Base-by-base conservation (phyloP, 352 stramenopile species). In the Pythium brachiatum region DNA sequence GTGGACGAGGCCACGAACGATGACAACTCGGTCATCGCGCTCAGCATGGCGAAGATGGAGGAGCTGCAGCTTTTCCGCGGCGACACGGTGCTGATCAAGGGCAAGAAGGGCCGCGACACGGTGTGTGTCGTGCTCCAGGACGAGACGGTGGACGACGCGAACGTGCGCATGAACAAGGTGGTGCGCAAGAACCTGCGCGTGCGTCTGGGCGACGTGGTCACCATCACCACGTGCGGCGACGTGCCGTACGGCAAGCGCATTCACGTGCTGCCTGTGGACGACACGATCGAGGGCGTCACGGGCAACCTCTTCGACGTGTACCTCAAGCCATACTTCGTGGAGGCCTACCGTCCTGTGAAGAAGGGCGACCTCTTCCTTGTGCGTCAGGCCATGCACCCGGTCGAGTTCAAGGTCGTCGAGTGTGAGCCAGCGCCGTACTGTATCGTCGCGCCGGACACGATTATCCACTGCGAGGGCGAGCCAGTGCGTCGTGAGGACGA, bases 321-420 rank as follows among this genome's bases (percentile, higher is more conserved):
- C 80, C 83, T 99, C 53, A 99, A 99, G 82, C 97, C 98, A 15
- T 99, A 99, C 86, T 99, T 99, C 70, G 81, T 99, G 41, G 98
- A 99, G 74, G 97, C 97, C 16, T 99, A 99, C 79, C 95, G 98
- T 52, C 98, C 98, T 7, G 91, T 99, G 26, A 98, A 98, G 79
- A 99, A 99, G 79, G 97, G 97, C 7, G 97, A 99, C 69, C 76
- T 99, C 25, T 99, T 99, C 74, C 82, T 99, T 20, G 98, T 99
- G 23, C 83, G 97, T 43, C 88, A 97, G 50, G 97, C 97, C 32
- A 99, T 99, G 97, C 97, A 99, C 78, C 97, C 97, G 3, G 97
- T 99, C 2, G 97, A 99, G 79, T 99, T 99, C 83, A 99, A 99
- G 82, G 97, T 99, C 23, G 97, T 99, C 47, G 98, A 99, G 77